Evolutionary conservation across 306 rosid species (phyloP), one percentile per base, ranked within the genome.

Genomic region (Fragaria nilgerrensis): DNA sequence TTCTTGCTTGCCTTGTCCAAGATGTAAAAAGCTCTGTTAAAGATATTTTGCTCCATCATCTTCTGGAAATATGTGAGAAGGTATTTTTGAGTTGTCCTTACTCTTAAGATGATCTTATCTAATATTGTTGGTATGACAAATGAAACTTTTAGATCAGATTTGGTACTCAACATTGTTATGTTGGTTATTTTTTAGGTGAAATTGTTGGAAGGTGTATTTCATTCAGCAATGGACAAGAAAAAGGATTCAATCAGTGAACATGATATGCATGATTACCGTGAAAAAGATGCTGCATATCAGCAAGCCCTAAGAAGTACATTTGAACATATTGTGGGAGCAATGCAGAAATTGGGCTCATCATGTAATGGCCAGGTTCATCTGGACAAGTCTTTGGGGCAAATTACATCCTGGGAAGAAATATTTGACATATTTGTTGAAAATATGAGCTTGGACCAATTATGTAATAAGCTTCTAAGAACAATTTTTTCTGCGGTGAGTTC

Each of bases 401-500:
- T 95, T 75, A 82, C 83, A 52, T 87, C 90, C 22, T 92, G 92
- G 92, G 84, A 83, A 77, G 63, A 67, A 17, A 56, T 85, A 49
- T 91, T 90, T 63, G 79, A 84, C 29, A 82, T 86, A 20, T 80
- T 84, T 59, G 86, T 83, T 29, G 23, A 75, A 37, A 84, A 78
- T 81, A 79, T 95, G 80, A 83, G 78, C 70, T 74, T 90, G 82
- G 91, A 90, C 53, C 67, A 36, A 5, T 79, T 95, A 39, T 82
- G 87, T 74, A 83, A 88, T 77, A 81, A 81, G 70, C 81, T 95
- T 79, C 76, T 78, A 74, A 83, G 77, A 59, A 80, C 87, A 74
- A 73, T 92, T 39, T 41, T 80, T 74, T 79, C 39, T 47, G 92
- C 86, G 65, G 98, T 95, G 82, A 88, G 98, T 87, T 77, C 75